Conservation (phyloP, 192 early-diverging fungal genomes). For the Phlyctochytrium planicorne region DNA sequence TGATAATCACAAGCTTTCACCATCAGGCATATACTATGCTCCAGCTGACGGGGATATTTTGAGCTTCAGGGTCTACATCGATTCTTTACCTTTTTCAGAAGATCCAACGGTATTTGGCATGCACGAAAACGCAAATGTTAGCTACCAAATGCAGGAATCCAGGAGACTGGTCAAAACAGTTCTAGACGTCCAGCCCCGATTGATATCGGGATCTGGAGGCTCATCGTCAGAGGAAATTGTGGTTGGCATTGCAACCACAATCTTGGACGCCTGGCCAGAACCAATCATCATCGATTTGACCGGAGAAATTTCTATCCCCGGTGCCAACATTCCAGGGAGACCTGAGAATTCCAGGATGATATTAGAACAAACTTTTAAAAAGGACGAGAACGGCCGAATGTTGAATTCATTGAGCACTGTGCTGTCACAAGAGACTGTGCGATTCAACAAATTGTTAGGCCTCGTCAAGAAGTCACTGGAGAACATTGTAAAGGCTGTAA, state of each 20-base stretch:
- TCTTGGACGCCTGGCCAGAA: constrained; percentile 57
- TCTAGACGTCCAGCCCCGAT: constrained; percentile 59
- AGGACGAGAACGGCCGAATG: constrained; percentile 54
- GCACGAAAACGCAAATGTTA: constrained; percentile 68
- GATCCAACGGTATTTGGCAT: constrained; percentile 65
- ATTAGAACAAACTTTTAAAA: constrained; percentile 48
- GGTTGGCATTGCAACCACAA: constrained; percentile 40
- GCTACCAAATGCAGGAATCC: constrained; percentile 62
- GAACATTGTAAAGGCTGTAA: constrained; percentile 60
- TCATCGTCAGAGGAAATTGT: constrained; percentile 55
- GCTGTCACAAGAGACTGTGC: constrained; percentile 49
- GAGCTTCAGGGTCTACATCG: constrained; percentile 51
- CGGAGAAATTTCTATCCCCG: neutral
- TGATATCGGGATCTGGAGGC: constrained; percentile 39
- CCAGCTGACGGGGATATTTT: constrained; percentile 51
- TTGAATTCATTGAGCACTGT: constrained; percentile 60
- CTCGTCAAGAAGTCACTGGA: constrained; percentile 48
- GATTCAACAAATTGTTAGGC: constrained; percentile 56
- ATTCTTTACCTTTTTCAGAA: constrained; percentile 54
- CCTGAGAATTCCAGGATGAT: constrained; percentile 23
- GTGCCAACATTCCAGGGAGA: constrained; percentile 24
- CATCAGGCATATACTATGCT: constrained; percentile 58
- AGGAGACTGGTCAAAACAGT: constrained; percentile 52
- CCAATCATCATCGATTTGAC: constrained; percentile 5
- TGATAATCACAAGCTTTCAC: constrained; percentile 53